These are phyloP conservation scores for Leccinum fuscescens DNA, from an alignment of 1,284 basidiomycete species.

Conservation along the genomic window DNA sequence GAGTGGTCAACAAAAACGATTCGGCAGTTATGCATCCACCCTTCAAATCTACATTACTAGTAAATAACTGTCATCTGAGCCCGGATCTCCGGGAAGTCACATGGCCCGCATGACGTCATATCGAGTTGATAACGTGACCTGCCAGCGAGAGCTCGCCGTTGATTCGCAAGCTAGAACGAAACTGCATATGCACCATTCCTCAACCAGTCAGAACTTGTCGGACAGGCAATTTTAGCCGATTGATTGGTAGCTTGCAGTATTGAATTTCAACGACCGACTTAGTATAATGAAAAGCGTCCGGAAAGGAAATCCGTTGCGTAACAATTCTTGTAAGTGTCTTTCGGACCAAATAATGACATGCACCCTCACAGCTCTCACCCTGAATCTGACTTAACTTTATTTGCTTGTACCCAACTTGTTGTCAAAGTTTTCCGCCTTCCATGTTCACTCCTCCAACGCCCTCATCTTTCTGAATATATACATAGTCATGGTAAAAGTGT, in stretches of 20 bases:
- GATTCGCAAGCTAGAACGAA: not conserved
- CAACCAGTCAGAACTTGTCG: not conserved
- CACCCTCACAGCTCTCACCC: not conserved
- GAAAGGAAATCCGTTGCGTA: no score
- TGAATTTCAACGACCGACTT: not conserved
- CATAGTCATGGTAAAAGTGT: conserved; percentile 6
- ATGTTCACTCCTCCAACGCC: not conserved
- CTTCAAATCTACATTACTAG: no score
- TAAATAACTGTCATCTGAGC: no score
- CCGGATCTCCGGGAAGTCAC: no score
- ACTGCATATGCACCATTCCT: not conserved
- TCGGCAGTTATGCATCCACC: not conserved
- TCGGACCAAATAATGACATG: not conserved
- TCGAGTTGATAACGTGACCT: not conserved
- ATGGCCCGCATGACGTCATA: not conserved
- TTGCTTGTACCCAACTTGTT: not conserved
- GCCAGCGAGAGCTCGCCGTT: not conserved
- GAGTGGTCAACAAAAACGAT: not conserved
- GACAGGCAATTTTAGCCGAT: not conserved
- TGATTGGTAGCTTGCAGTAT: not conserved
- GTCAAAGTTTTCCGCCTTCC: not conserved
- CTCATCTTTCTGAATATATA: not conserved
- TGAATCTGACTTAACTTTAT: not conserved
- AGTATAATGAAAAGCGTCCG: not conserved
- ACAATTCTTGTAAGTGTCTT: not conserved